Conservation (phyloP, 1,284 basidiomycete species). For the Calocybe gambosa region DNA sequence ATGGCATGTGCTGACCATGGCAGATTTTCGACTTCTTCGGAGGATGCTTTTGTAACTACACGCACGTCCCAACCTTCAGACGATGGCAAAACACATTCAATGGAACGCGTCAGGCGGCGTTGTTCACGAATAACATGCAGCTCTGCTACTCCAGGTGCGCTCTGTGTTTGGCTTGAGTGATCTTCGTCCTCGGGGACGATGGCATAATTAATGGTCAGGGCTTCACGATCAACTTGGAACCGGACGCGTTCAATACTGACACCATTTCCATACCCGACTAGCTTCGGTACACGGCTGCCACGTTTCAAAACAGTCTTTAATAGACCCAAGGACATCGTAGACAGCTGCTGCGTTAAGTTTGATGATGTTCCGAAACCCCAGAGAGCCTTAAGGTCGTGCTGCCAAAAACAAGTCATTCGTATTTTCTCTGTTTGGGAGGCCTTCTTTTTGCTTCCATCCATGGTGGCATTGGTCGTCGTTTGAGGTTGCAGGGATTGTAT, state of each 20-base stretch:
- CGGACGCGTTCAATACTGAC: constrained; percentile 72
- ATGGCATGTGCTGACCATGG: constrained; percentile 73
- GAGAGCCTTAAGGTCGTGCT: constrained; percentile 87
- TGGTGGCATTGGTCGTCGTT: constrained; percentile 23
- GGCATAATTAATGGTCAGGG: constrained; percentile 80
- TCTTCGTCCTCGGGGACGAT: constrained; percentile 76
- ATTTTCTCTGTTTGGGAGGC: constrained; percentile 36
- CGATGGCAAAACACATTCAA: constrained; percentile 78
- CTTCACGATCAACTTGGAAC: constrained; percentile 80
- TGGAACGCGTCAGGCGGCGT: constrained; percentile 60
- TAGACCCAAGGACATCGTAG: constrained; percentile 75
- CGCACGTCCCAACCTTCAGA: constrained; percentile 90
- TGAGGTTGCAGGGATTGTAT: constrained; percentile 64
- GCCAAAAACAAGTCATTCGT: constrained; percentile 90
- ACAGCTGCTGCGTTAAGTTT: constrained; percentile 65
- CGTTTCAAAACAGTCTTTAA: constrained; percentile 73
- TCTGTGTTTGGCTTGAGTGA: constrained; percentile 31
- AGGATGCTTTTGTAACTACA: constrained; percentile 62
- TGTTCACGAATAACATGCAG: constrained; percentile 59
- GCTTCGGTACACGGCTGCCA: constrained; percentile 68
- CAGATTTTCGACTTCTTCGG: constrained; percentile 64
- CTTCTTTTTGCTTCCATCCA: constrained; percentile 26
- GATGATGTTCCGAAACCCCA: constrained; percentile 72
- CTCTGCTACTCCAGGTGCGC: constrained; percentile 45
- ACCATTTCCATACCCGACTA: constrained; percentile 78